A percentile compares a stretch with the other conserved stretches of the same genome.
These are phyloP conservation scores for Aspergillus baeticus DNA, from an alignment of 495 filamentous ascomycete genomes.

Conservation along the genomic window DNA sequence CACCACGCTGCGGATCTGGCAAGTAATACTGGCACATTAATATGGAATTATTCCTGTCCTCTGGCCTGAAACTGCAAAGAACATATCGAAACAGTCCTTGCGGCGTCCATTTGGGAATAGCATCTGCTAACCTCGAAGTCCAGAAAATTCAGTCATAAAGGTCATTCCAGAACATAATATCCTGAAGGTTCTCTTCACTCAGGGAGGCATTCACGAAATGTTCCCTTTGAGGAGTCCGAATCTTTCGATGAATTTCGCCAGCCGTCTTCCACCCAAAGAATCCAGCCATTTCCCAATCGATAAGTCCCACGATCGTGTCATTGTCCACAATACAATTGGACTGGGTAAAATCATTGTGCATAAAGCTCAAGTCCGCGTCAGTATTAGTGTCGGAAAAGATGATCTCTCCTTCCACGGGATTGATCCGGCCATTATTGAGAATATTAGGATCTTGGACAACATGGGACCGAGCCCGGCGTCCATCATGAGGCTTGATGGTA, in stretches of 20 bases:
- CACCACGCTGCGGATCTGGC: too few relatives aligned
- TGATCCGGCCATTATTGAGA: conserved; percentile 31
- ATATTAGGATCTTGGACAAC: conserved; percentile 37
- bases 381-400: conserved; percentile 27
- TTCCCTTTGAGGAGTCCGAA: conserved; percentile 38
- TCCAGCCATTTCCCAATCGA: conserved; percentile 49
- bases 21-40: too few relatives aligned
- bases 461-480: conserved; percentile 22
- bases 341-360: conserved; percentile 34
- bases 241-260: conserved; percentile 33
- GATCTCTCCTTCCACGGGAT: conserved; percentile 30
- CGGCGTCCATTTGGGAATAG: too few relatives aligned
- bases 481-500: conserved; percentile 21
- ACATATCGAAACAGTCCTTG: too few relatives aligned
- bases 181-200: background rate
- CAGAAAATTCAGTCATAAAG: background rate
- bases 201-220: conserved; percentile 25
- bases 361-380: conserved; percentile 33
- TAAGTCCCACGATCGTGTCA: conserved; percentile 28
- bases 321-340: conserved; percentile 37
- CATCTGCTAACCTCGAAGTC: too few relatives aligned
- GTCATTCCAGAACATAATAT: background rate
- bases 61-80: too few relatives aligned
- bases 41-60: too few relatives aligned
- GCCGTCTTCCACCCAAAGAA: conserved; percentile 44